Evolutionary conservation across 306 rosid genomes (phyloP).

Genomic region (Cucumis cinereus): DNA sequence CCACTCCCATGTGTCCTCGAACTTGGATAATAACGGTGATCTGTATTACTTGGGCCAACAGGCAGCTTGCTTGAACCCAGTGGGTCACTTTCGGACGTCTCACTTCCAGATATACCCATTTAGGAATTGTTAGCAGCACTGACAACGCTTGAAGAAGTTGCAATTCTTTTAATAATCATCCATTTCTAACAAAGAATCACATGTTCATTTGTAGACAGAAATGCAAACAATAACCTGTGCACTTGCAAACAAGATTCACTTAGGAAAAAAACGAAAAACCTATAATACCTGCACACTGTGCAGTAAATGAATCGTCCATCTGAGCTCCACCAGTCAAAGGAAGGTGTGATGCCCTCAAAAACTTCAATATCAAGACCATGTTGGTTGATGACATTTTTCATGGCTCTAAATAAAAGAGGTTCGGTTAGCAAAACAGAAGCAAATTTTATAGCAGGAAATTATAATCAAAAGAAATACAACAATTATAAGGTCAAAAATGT

Average conservation of each 20-base stretch:
- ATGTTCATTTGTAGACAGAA: neutral
- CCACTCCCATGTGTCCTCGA: conserved; percentile 62
- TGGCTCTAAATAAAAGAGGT: conserved; percentile 56
- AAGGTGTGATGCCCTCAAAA: conserved; percentile 79
- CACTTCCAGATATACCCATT: conserved; percentile 54
- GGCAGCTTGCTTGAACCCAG: conserved; percentile 77
- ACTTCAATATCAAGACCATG: conserved; percentile 97
- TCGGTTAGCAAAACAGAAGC: conserved; percentile 5
- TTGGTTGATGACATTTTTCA: conserved; percentile 95
- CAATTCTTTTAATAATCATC: neutral
- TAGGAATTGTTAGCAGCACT: conserved; percentile 54
- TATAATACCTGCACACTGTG: conserved; percentile 19
- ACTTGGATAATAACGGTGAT: conserved; percentile 80
- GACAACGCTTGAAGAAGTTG: conserved; percentile 68
- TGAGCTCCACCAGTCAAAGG: conserved; percentile 67
- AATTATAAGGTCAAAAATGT: no score
- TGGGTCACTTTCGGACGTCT: conserved; percentile 52
- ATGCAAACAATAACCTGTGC: conserved; percentile 11
- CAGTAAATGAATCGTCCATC: conserved; percentile 29
- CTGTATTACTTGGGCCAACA: conserved; percentile 57
- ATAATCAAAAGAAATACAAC: no score
- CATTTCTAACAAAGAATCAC: neutral
- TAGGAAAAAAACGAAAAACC: neutral
- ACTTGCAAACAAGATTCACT: conserved; percentile 5
- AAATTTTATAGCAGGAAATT: no score